Base-by-base conservation (phyloP, 768 basidiomycete species). In the Vararia minispora region DNA sequence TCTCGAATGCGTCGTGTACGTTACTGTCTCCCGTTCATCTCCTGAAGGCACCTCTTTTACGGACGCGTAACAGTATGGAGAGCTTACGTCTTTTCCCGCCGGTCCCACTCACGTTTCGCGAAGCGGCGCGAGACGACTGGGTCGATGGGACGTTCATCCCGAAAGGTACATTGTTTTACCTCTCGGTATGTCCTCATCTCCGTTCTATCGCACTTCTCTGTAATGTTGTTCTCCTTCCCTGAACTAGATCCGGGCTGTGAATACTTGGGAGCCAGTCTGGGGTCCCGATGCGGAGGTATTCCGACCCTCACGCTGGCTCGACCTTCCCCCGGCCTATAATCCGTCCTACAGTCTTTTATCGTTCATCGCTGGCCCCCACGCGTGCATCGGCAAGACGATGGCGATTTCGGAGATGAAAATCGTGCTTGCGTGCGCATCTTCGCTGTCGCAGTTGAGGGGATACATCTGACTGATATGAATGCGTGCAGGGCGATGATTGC, bases 211-310 rank as follows among this genome's bases (percentile, higher is more conserved):
- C n/a, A n/a, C n/a, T n/a, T n/a, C n/a, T n/a, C n/a, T n/a, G n/a
- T n/a, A n/a, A n/a, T n/a, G n/a, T n/a, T n/a, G n/a, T n/a, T n/a
- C n/a, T n/a, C n/a, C n/a, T n/a, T n/a, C 14, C 13, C 34, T 22
- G 8, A 6, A 6, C 3, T 39, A 72, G 68, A 69, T 72, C 36
- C 63, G 68, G 22, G 65, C 63, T 4, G 54, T 71, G 33, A 74
- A 74, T 43, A 69, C 68, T 1, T 69, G 65, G 61, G 65, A 64
- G 37, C 60, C 56, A 10, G 43, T 66, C 11, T 74, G 69, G 71
- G 71, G 71, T 8, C 60, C 62, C 35, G 68, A 74, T 40, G 69
- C 69, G 3, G 66, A 69, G 47, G 63, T 66, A 13, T 35, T 71
- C 52, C 60, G 54, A 22, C 71, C 70, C 2, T 52, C 52, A 10